Evolutionary conservation across 768 basidiomycete genomes (phyloP).

Genomic region (Leccinum aurantiacum): DNA sequence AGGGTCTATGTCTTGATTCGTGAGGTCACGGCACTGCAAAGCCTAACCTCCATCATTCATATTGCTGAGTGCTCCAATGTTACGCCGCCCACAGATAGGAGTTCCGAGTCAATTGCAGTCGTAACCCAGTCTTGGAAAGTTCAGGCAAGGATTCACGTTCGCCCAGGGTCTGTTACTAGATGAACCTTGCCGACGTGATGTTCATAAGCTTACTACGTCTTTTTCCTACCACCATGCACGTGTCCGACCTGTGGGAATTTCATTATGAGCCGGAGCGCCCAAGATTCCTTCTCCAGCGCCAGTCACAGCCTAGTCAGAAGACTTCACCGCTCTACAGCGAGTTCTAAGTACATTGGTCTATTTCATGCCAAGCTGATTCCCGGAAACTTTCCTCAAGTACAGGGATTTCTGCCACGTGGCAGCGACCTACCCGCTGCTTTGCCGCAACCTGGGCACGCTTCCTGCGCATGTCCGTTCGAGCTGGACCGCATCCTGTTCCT

Average conservation of each 20-base stretch:
- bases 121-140: too few relatives aligned
- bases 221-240: constrained; percentile 20
- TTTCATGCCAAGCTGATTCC: background rate
- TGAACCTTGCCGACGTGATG: background rate
- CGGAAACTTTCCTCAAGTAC: background rate
- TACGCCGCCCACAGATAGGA: constrained; percentile 8
- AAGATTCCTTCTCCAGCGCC: background rate
- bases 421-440: background rate
- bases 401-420: constrained; percentile 14
- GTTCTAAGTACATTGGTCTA: background rate
- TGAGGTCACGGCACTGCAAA: background rate
- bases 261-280: background rate
- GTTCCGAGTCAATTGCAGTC: too few relatives aligned
- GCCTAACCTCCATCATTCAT: constrained; percentile 5
- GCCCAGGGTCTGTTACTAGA: background rate
- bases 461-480: constrained; percentile 25
- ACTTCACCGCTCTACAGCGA: background rate
- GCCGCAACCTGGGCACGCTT: constrained; percentile 18
- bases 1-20: constrained; percentile 4
- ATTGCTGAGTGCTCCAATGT: constrained; percentile 8
- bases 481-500: constrained; percentile 18
- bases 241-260: constrained; percentile 9
- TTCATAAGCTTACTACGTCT: constrained; percentile 5
- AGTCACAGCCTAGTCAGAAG: background rate
- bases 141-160: background rate